Conservation (phyloP, 192 early-diverging fungal species). For the Backusella psychrophila region DNA sequence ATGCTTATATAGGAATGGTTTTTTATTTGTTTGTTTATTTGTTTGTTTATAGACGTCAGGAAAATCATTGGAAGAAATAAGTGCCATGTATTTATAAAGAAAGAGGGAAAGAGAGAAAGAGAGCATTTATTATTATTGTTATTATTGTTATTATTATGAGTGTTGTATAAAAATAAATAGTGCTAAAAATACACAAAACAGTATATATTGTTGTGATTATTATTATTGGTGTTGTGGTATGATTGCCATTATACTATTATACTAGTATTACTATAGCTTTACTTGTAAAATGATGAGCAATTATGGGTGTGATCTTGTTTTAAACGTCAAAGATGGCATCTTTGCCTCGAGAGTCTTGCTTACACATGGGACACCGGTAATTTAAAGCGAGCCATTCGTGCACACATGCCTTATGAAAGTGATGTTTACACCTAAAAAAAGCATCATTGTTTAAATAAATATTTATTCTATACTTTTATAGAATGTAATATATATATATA, state of each 20-base stretch:
- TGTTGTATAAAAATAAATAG: not conserved
- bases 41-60: conserved; percentile 2
- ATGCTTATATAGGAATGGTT: not conserved
- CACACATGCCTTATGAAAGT: conserved; percentile 82
- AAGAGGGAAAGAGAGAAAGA: not conserved
- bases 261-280: not conserved
- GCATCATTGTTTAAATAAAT: not conserved
- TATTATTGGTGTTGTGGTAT: not conserved
- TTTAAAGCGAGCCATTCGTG: conserved; percentile 80
- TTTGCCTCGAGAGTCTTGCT: conserved; percentile 51
- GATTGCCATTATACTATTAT: not conserved
- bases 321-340: conserved; percentile 15
- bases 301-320: not conserved
- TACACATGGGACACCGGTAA: conserved; percentile 75
- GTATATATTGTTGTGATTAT: too few relatives aligned
- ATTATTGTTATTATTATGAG: not conserved
- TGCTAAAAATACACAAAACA: not conserved
- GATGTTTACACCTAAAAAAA: conserved; percentile 57
- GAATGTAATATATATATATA: not conserved
- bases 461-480: not conserved
- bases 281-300: not conserved
- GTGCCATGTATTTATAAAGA: not conserved
- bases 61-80: conserved; percentile 14
- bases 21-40: not conserved
- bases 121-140: not conserved